Conservation (phyloP, 2,329 filamentous ascomycete genomes). For the Trematosphaeria pertusa region DNA sequence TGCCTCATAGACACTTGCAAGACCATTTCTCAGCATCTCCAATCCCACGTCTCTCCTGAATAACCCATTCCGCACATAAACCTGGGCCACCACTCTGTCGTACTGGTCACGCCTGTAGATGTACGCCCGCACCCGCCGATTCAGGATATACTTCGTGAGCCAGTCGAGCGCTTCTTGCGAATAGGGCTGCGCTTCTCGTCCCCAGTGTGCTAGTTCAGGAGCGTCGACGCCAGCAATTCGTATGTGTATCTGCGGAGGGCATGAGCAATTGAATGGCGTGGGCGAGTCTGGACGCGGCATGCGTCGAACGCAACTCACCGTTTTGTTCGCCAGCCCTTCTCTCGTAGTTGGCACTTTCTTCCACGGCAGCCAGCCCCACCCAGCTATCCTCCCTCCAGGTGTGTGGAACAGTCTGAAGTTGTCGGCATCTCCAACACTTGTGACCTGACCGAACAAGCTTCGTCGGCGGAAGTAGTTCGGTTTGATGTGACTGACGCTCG, state of each 20-base stretch:
- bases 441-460: slow-evolving; percentile 84
- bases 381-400: slow-evolving; percentile 82
- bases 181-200: slow-evolving; percentile 83
- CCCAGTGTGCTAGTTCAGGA: slow-evolving; percentile 92
- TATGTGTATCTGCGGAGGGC: slow-evolving; percentile 72
- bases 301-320: slow-evolving; percentile 61
- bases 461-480: slow-evolving; percentile 76
- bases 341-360: slow-evolving; percentile 73
- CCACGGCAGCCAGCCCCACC: slow-evolving; percentile 88
- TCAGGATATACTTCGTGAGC: slow-evolving; percentile 75
- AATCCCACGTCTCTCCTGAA: slow-evolving; percentile 82
- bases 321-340: slow-evolving; percentile 75
- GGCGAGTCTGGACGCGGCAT: too few relatives aligned
- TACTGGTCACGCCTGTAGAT: slow-evolving; percentile 91
- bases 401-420: slow-evolving; percentile 95
- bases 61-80: slow-evolving; percentile 72
- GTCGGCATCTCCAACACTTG: slow-evolving; percentile 94
- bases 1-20: slow-evolving; percentile 93
- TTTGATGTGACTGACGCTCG: slow-evolving; percentile 75
- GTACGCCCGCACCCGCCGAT: slow-evolving; percentile 79
- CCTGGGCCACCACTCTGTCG: slow-evolving; percentile 85
- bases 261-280: too few relatives aligned
- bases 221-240: slow-evolving; percentile 93
- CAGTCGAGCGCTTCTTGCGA: slow-evolving; percentile 81
- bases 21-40: slow-evolving; percentile 84